Conservation (phyloP, 2,329 filamentous ascomycete species). For the Aureobasidium sp. region DNA sequence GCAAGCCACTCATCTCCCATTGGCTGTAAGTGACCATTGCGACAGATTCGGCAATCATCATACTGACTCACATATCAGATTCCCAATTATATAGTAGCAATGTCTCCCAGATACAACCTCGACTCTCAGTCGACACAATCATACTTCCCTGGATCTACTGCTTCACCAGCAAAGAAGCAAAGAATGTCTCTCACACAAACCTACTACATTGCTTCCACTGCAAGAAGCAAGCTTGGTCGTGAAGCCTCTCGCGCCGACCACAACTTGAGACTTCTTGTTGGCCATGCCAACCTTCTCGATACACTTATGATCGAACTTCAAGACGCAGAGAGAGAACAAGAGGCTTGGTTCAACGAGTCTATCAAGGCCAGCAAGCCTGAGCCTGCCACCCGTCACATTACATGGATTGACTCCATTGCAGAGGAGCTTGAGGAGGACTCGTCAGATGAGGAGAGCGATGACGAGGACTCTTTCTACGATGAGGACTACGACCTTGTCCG, state of each 20-base stretch:
- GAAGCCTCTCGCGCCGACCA: slow-evolving; percentile 89
- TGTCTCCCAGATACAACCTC: slow-evolving; percentile 38
- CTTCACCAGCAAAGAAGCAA: slow-evolving; percentile 52
- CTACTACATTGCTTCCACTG: slow-evolving; percentile 96
- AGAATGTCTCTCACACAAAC: slow-evolving; percentile 98
- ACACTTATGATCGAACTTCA: slow-evolving; percentile 85
- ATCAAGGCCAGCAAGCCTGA: slow-evolving; percentile 63
- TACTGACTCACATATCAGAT: slow-evolving; percentile 18
- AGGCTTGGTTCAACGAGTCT: slow-evolving; percentile 96
- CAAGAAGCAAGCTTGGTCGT: slow-evolving; percentile 86
- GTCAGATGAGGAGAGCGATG: slow-evolving; percentile 41
- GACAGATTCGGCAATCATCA: slow-evolving; percentile 9
- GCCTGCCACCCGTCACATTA: slow-evolving; percentile 60
- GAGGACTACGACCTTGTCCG: slow-evolving; percentile 34
- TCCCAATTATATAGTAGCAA: slow-evolving; percentile 25
- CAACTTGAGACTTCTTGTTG: slow-evolving; percentile 89
- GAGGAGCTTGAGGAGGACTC: slow-evolving; percentile 71
- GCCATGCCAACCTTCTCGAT: slow-evolving; percentile 97
- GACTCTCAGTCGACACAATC: slow-evolving; percentile 30
- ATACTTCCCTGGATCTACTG: slow-evolving; percentile 38
- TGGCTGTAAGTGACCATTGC: slow-evolving; percentile 14
- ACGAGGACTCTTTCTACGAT: slow-evolving; percentile 35
- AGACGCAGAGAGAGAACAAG: slow-evolving; percentile 90
- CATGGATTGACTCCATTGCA: slow-evolving; percentile 76
- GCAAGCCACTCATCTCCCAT: slow-evolving; percentile 10